These are phyloP conservation scores for Paecilomyces sp. DNA, from an alignment of 2,329 filamentous ascomycete species.

Conservation along the genomic window DNA sequence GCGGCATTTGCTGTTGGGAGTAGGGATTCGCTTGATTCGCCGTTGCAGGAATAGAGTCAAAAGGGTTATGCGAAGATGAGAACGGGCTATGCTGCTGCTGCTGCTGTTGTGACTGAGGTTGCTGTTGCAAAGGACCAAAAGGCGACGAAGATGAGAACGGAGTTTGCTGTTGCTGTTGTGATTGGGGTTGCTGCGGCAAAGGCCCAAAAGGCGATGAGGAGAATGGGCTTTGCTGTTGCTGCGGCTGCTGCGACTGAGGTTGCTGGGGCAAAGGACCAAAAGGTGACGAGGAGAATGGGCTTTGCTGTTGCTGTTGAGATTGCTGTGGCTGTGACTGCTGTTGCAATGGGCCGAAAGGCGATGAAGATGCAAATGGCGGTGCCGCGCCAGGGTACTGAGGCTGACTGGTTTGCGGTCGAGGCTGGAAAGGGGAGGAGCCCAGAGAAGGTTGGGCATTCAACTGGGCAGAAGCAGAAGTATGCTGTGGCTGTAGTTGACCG, in stretches of 20 bases:
- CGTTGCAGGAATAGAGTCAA: constrained; percentile 20
- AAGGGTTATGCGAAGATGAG: constrained; percentile 25
- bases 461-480: constrained; percentile 14
- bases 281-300: constrained; percentile 15
- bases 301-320: constrained; percentile 8
- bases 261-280: constrained; percentile 22
- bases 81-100: constrained; percentile 9
- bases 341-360: constrained; percentile 20
- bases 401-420: constrained; percentile 4
- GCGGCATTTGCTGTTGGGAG: constrained; percentile 16
- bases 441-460: constrained; percentile 10
- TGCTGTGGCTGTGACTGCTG: constrained; percentile 18
- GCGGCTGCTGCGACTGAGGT: constrained; percentile 14
- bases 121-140: constrained; percentile 17
- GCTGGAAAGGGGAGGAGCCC: background rate
- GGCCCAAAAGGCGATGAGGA: too few species aligned
- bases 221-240: constrained; percentile 1
- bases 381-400: constrained; percentile 34
- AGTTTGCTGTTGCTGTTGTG: too few species aligned
- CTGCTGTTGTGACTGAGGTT: constrained; percentile 7
- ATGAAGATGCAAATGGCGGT: constrained; percentile 25
- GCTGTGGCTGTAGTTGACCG: constrained; percentile 17
- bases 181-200: too few species aligned
- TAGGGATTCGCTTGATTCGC: constrained; percentile 16
- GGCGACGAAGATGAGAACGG: constrained; percentile 22